Evolutionary conservation across 176 grass and related monocot genomes (phyloP).

Genomic region (Paspalum notatum): DNA sequence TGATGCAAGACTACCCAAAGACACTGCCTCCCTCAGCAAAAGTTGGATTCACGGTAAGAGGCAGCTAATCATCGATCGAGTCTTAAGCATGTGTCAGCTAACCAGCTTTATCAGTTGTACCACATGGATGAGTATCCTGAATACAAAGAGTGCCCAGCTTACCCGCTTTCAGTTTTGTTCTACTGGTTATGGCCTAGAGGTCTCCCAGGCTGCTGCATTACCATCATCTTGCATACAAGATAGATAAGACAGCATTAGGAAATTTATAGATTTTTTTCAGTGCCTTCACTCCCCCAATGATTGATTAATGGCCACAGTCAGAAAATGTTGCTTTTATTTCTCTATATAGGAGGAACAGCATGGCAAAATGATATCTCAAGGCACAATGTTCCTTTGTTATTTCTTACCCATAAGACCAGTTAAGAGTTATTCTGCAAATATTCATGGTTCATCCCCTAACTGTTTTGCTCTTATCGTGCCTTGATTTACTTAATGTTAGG

Average conservation of each 20-base stretch:
- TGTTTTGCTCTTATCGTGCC: neutral
- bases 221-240: neutral
- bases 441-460: neutral
- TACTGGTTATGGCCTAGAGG: neutral
- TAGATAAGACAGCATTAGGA: neutral
- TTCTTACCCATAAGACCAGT: neutral
- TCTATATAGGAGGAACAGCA: neutral
- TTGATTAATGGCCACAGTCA: neutral
- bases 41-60: constrained; percentile 95
- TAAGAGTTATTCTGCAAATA: neutral
- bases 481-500: constrained; percentile 47
- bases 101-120: neutral
- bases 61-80: neutral
- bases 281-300: neutral
- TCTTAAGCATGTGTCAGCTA: neutral
- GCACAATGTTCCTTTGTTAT: neutral
- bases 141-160: neutral
- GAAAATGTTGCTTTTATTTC: constrained; percentile 1
- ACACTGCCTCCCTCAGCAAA: constrained; percentile 73
- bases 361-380: too few species aligned
- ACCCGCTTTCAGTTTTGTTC: neutral
- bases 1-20: constrained; percentile 99
- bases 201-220: neutral
- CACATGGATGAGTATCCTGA: neutral
- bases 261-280: neutral